Evolutionary conservation across 2,329 filamentous ascomycete species (phyloP).

Genomic region (Cyanodermella asteris): DNA sequence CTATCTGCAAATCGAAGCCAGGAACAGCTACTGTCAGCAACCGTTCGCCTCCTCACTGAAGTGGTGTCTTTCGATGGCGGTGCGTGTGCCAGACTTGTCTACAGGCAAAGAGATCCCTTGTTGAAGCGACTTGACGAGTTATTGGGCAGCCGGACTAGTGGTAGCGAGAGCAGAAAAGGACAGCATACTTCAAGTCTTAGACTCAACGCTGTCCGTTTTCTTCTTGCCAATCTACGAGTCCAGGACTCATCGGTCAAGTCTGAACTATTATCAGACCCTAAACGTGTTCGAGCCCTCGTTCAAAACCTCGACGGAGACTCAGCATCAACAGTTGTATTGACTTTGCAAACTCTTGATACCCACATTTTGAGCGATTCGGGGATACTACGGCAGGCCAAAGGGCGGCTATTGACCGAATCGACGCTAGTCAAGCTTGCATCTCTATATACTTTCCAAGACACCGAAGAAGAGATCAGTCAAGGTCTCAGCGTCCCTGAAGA

Average conservation of each 20-base stretch:
- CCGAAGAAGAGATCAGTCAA: conserved; percentile 23
- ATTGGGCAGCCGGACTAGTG: conserved; percentile 42
- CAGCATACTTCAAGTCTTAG: conserved; percentile 56
- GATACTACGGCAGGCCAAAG: conserved; percentile 53
- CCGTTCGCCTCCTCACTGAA: conserved; percentile 65
- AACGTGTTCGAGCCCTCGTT: conserved; percentile 48
- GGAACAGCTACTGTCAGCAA: conserved; percentile 74
- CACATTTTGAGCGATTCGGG: conserved; percentile 54
- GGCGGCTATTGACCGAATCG: conserved; percentile 50
- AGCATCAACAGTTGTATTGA: conserved; percentile 50
- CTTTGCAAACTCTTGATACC: conserved; percentile 47
- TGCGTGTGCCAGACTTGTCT: conserved; percentile 52
- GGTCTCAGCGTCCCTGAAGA: conserved; percentile 37
- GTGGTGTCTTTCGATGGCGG: conserved; percentile 74
- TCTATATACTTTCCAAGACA: conserved; percentile 37
- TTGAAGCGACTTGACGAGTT: conserved; percentile 65
- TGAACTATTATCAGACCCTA: conserved; percentile 57
- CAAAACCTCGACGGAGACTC: conserved; percentile 60
- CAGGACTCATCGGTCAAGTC: conserved; percentile 56
- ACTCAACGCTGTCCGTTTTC: conserved; percentile 62
- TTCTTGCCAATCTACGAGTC: conserved; percentile 58
- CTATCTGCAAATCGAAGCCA: conserved; percentile 63
- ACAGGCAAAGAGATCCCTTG: conserved; percentile 55
- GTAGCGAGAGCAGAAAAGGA: conserved; percentile 40
- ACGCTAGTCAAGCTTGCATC: conserved; percentile 50